phyloP scores from a whole-genome alignment of 2,329 filamentous ascomycete genomes.

The Myotisia sp. region DNA sequence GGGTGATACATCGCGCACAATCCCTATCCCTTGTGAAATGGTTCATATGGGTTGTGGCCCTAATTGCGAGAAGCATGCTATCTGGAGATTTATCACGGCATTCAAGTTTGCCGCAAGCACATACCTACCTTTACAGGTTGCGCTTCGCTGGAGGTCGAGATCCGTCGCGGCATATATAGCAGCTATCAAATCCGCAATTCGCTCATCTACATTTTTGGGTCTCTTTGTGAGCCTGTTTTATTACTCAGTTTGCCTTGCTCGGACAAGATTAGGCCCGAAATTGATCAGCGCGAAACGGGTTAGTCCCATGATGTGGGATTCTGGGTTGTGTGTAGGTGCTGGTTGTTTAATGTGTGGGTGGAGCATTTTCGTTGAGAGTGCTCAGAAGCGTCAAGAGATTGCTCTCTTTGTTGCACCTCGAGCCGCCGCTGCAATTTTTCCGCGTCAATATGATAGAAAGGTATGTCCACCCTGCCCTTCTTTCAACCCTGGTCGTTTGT shows the following conservation, averaged over 20 bases:
- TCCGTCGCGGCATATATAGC: constrained; percentile 30
- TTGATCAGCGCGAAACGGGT: constrained; percentile 44
- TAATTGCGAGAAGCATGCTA: constrained; percentile 53
- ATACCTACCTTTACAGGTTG: constrained; percentile 60
- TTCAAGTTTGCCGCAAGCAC: constrained; percentile 63
- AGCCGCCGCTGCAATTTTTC: constrained; percentile 60
- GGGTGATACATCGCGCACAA: constrained; percentile 54
- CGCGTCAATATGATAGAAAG: constrained; percentile 49
- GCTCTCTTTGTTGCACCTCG: constrained; percentile 68
- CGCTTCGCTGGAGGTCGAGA: constrained; percentile 43
- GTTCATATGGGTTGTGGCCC: constrained; percentile 67
- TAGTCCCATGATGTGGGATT: constrained; percentile 43
- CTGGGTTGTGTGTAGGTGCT: constrained; percentile 50
- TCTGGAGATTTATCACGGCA: constrained; percentile 51
- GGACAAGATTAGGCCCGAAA: constrained; percentile 58
- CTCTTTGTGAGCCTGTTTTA: constrained; percentile 68
- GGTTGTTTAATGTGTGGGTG: constrained; percentile 68
- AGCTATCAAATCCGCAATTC: constrained; percentile 46
- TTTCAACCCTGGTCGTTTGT: constrained; percentile 10
- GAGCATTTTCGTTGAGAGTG: constrained; percentile 61
- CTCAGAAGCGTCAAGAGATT: constrained; percentile 55
- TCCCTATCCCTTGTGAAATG: constrained; percentile 68
- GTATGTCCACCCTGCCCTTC: constrained; percentile 16
- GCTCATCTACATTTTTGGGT: constrained; percentile 64
- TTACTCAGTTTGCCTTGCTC: constrained; percentile 66